Base-by-base conservation (phyloP, 139 green algal species). In the Chlamydomonas applanata region DNA sequence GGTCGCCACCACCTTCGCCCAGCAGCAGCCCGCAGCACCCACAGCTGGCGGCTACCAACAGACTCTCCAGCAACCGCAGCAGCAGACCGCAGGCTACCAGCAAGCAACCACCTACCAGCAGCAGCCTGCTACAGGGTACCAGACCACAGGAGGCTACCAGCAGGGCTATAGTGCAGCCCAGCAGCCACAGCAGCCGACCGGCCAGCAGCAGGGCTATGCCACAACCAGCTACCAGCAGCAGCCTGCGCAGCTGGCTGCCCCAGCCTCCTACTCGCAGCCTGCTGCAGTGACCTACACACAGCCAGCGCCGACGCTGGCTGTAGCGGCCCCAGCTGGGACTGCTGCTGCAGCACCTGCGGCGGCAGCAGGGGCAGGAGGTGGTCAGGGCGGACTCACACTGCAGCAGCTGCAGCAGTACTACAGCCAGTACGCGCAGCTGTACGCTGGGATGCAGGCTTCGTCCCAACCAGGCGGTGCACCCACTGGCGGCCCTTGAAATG, bases 321-420 rank as follows among this genome's bases (percentile, higher is more conserved):
- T 7, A 32, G 27, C 25, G 29, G 27, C 60, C 9, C 7, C 60
- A 40, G 29, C 60, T 67, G 27, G 27, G 24, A 22, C 13, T 24
- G 16, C 65, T 36, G 40, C 40, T 36, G 67, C 67, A n/a, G 67
- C 67, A 30, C 24, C 67, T 2, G 24, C 46, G 27, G 25, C 17
- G 3, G 29, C 45, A 25, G 46, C 9, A 14, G 4, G 14, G 40
- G 40, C 40, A 11, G 40, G 40, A 7, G 11, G 40, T 49, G 7
- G 7, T 7, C 40, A 49, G 40, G 40, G 40, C 29, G 30, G 45
- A 9, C 27, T 73, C 45, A 64, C 67, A 11, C 45, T 73, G 67
- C 46, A 62, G 45, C 67, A 73, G 67, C 46, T 73, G 45, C 67
- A 73, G 67, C 67, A 73, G 45, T 73, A 73, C 67, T 73, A 73